Conservation (phyloP, 2,329 filamentous ascomycete genomes). For the Sphaerulina populicola region DNA sequence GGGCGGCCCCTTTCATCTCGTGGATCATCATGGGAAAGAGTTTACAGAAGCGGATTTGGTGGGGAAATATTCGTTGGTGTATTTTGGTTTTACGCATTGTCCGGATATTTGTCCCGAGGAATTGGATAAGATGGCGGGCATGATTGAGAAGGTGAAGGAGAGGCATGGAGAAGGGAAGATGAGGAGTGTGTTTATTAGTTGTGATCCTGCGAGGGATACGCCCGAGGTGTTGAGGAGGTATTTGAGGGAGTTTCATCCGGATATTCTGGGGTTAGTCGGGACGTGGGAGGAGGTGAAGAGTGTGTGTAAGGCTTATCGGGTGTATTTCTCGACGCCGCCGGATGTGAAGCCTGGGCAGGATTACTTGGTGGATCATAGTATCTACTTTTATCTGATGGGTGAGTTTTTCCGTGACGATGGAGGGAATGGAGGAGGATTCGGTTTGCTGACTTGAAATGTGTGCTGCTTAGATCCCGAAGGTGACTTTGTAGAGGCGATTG, state of each 20-base stretch:
- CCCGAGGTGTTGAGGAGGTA: conserved; percentile 78
- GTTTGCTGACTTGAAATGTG: neutral
- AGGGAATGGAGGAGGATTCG: neutral
- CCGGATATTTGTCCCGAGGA: conserved; percentile 98
- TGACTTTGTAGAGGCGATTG: conserved; percentile 95
- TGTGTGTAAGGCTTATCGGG: conserved; percentile 89
- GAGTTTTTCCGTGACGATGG: conserved; percentile 28
- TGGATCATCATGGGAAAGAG: conserved; percentile 69
- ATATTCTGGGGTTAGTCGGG: conserved; percentile 81
- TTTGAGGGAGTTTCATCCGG: conserved; percentile 79
- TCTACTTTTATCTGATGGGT: conserved; percentile 98
- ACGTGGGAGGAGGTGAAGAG: conserved; percentile 90
- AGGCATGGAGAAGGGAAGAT: conserved; percentile 38
- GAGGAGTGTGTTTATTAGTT: conserved; percentile 86
- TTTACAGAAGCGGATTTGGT: conserved; percentile 75
- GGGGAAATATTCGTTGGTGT: conserved; percentile 81
- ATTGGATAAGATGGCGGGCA: conserved; percentile 97
- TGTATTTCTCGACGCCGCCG: conserved; percentile 91
- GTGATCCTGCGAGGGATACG: conserved; percentile 85
- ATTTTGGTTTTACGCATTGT: conserved; percentile 97
- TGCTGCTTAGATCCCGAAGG: conserved; percentile 72
- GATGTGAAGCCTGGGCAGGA: conserved; percentile 88
- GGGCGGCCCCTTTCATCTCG: conserved; percentile 72
- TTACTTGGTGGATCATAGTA: conserved; percentile 96
- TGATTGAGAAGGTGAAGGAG: conserved; percentile 63